Evolutionary conservation across 257 asterid species (phyloP), one percentile per base, ranked within the genome.

Genomic region (Solanum acaule): DNA sequence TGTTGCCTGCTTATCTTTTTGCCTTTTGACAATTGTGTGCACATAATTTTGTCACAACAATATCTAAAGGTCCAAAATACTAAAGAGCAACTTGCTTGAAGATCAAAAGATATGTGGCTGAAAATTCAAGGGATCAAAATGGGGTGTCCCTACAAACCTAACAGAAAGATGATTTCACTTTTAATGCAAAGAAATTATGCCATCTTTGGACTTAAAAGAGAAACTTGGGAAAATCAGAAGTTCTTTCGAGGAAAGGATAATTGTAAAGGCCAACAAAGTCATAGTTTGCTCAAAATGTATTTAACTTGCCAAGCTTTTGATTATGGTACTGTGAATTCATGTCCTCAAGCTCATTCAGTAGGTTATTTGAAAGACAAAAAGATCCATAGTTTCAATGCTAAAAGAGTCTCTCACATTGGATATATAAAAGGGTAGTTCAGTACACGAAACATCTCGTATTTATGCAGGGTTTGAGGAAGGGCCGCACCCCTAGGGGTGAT

Each of bases 21-120:
- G 11, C n/a, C 0, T 31, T 31, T 73, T 86, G 92, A 84, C 92
- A 92, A 91, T 91, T 94, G 95, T 92, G 95, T 91, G 96, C 90
- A 90, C 81, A 40, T 79, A 90, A 89, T 87, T 90, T 90, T 68
- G 68, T 82, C 79, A 37, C 11, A 83, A 83, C 72, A 88, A 49
- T 72, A 88, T 75, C 87, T 61, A 77, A 59, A 70, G 40, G 40
- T 86, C 84, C 31, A 71, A 63, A 33, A 72, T 10, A 5, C 31
- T 81, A 79, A 79, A 3, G 67, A 79, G 85, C 85, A 79, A 79
- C 40, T 44, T 79, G 86, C 29, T 49, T 82, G 29, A 81, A 81
- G 42, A 81, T 81, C 67, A 27, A 81, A 81, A 1, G 70, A 82
- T 82, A 82, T 49, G 86, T 20, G 86, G 86, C 70, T 82, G 86